Evolutionary conservation across 257 asterid species (phyloP).

Genomic region (Solanum rostratum): DNA sequence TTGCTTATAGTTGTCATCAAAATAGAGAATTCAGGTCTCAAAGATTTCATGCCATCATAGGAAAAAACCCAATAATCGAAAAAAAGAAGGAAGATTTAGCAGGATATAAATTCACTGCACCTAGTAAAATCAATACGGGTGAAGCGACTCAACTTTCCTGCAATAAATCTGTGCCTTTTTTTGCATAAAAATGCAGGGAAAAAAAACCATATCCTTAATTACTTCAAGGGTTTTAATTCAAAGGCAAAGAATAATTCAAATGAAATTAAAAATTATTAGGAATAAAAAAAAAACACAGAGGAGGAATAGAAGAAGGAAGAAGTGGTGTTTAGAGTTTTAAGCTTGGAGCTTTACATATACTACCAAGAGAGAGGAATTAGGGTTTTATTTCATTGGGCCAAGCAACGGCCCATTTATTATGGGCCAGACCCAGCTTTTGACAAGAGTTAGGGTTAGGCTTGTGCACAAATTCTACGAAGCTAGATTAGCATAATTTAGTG

Average conservation of each 20-base stretch:
- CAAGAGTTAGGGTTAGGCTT: too few relatives aligned
- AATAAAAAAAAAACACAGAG: not conserved
- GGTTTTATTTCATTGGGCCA: not conserved
- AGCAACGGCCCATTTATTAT: not conserved
- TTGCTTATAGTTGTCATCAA: conserved; percentile 77
- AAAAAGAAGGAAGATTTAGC: conserved; percentile 12
- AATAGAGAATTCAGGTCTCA: conserved; percentile 82
- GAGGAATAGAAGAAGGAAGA: not conserved
- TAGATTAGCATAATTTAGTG: too few relatives aligned
- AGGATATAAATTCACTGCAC: conserved; percentile 42
- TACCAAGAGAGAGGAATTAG: not conserved
- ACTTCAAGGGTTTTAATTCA: not conserved
- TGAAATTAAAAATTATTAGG: not conserved
- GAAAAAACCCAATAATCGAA: conserved; percentile 9
- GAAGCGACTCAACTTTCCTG: conserved; percentile 84
- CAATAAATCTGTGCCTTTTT: conserved; percentile 18
- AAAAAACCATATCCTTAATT: not conserved
- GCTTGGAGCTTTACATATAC: not conserved
- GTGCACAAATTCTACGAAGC: too few relatives aligned
- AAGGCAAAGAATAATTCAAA: not conserved
- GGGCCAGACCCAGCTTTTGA: too few relatives aligned
- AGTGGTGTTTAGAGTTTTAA: accelerated
- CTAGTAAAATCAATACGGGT: conserved; percentile 28
- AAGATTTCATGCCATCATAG: conserved; percentile 88
- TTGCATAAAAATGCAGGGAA: not conserved